Evolutionary conservation across 169 alveolate genomes (phyloP), one percentile per base, ranked within the genome.

Genomic region (Plasmodium falciparum): DNA sequence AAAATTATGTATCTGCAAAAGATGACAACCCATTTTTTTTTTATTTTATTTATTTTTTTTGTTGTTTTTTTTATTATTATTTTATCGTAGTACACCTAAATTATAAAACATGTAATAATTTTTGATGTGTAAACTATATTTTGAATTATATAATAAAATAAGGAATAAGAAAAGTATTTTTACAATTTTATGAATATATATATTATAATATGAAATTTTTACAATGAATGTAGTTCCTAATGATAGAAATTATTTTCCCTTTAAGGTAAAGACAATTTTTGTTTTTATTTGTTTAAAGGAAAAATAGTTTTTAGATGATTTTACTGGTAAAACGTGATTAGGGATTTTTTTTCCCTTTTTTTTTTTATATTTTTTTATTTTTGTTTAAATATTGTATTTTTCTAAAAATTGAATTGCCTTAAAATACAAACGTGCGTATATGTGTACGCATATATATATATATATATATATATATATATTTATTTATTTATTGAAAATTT

Each of bases 221-320:
- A n/a, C 29, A 78, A 49, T 65, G 52, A 52, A 73, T 39, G 47
- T 43, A 54, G 29, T 39, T 15, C 52, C 61, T 52, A 63, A 47
- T 43, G 67, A 66, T 45, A 20, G 47, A 11, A 26, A 62, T n/a
- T 78, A 61, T 15, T 58, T 29, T 52, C 50, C 67, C 67, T 76
- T 78, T 52, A 59, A 78, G 78, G 45, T 65, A 58, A 78, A 66
- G 89, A 24, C 22, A 29, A 78, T 66, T 29, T 59, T 70, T 66
- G 67, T 45, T 66, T 78, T 78, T 20, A 56, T 52, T 78, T 78
- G 26, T 29, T 78, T 39, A 39, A 39, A 39, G 47, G 71, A 66
- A 74, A 74, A 74, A 65, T 65, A 78, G 39, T 26, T 43, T 59
- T 78, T 78, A 39, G 73, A 78, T 78, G 75, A 66, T 50, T 78